Evolutionary conservation across 2,329 filamentous ascomycete species (phyloP), one percentile per base, ranked within the genome.

Genomic region (Lecanoromycetidae sp.): DNA sequence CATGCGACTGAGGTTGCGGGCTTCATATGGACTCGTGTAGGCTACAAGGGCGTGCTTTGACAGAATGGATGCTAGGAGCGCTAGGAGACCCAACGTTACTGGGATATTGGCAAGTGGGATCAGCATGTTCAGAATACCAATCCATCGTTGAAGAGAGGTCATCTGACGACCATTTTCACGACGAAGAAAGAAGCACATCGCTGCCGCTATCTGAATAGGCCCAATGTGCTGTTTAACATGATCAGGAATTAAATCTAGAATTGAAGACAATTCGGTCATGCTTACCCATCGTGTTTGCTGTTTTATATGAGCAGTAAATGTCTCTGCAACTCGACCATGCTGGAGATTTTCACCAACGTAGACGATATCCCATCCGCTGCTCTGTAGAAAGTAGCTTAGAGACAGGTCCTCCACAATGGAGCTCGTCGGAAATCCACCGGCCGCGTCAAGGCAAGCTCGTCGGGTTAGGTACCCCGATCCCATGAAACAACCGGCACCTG

Each of bases 361-460:
- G 7, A 62, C 50, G 3, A 54, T 61, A 13, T 54, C 52, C 35
- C 60, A 55, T 1, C 57, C 61, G 12, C 56, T 48, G 1, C 58
- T 58, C n/a, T 56, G 55, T 22, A 65, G 47, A 2, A 63, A 52
- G n/a, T 61, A 49, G 0, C 61, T 63, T 1, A 62, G 54, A 33
- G 59, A 58, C 56, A 58, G 58, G 35, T 65, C 63, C 38, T 65
- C 63, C 2, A 56, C 59, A 37, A 64, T 59, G 3, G 60, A 60
- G 37, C 58, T 60, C 1, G 59, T 61, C 1, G 63, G 62, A 36
- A 61, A 63, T 5, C 61, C 58, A 5, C 59, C 60, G 3, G 58
- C 55, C 10, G 57, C 49, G 17, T 62, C 42, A 7, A 65, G 57
- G 1, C 55, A 53, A 3, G 55, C 37, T 1, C 63, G 57, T 19